Conservation (phyloP, 2,329 filamentous ascomycete genomes). For the Ceratocystis diversiconidia region DNA sequence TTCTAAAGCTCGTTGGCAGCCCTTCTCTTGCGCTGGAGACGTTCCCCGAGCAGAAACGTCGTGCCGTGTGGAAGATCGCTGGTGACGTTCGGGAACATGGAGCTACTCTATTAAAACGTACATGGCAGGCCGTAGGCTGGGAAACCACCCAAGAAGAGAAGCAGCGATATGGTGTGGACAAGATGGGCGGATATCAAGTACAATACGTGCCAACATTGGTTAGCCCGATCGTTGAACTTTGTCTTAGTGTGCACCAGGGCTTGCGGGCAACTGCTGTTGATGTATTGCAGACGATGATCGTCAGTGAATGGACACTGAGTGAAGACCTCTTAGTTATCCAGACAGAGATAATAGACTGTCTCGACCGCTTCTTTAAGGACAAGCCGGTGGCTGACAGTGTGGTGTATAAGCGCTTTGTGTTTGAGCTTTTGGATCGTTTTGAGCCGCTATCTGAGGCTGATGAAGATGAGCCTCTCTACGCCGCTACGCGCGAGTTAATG, state of each 20-base stretch:
- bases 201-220: constrained; percentile 93
- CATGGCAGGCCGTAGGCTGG: constrained; percentile 96
- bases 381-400: constrained; percentile 79
- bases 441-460: constrained; percentile 52
- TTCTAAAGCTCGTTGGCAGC: constrained; percentile 80
- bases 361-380: constrained; percentile 80
- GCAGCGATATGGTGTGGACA: constrained; percentile 59
- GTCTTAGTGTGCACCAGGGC: constrained; percentile 87
- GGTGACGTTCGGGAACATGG: constrained; percentile 89
- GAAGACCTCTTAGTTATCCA: constrained; percentile 84
- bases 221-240: constrained; percentile 81
- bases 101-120: constrained; percentile 67
- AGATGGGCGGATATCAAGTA: constrained; percentile 92
- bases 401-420: constrained; percentile 81
- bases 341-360: constrained; percentile 88
- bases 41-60: constrained; percentile 88
- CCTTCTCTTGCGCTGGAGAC: constrained; percentile 82
- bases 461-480: constrained; percentile 50
- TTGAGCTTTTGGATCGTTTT: constrained; percentile 71
- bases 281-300: constrained; percentile 92
- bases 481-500: constrained; percentile 64
- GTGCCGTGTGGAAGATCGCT: constrained; percentile 97
- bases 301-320: constrained; percentile 93
- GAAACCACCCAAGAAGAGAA: constrained; percentile 72
- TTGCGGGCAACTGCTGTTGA: constrained; percentile 80